Conservation (phyloP, 208 protist species). For the Wallacemonas sp. region DNA sequence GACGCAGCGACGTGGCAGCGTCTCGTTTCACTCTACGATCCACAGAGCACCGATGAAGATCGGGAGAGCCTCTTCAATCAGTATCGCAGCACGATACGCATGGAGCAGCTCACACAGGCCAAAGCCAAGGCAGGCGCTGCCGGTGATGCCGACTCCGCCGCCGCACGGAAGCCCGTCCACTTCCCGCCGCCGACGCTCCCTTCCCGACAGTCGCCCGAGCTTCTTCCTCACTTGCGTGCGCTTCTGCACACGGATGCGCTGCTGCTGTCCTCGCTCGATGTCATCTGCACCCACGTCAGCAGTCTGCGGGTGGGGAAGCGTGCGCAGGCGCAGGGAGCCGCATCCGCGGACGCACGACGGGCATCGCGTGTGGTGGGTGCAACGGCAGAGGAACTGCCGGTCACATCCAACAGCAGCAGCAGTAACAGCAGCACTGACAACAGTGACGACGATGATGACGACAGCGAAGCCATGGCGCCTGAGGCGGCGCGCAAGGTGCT, state of each 20-base stretch:
- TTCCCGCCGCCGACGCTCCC: conserved; percentile 10
- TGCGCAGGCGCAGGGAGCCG: background rate
- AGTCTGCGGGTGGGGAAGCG: background rate
- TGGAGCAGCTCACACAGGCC: conserved; percentile 12
- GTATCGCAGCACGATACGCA: conserved; percentile 28
- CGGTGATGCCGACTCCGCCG: background rate
- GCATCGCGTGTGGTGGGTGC: background rate
- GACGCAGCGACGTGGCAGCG: conserved; percentile 42
- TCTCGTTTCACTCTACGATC: conserved; percentile 54
- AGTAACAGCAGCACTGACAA: background rate
- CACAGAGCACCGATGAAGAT: conserved; percentile 30
- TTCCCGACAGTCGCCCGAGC: conserved; percentile 19
- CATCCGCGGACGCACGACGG: background rate
- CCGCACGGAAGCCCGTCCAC: conserved; percentile 2
- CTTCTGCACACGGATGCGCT: conserved; percentile 78
- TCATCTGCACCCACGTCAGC: background rate
- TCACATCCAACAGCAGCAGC: background rate
- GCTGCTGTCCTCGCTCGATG: conserved; percentile 25
- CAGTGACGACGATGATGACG: conserved; percentile 19
- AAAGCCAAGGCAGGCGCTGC: background rate
- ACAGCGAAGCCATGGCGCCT: background rate
- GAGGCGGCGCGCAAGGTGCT: background rate
- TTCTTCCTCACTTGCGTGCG: conserved; percentile 47
- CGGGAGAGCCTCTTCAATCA: conserved; percentile 31
- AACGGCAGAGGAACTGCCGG: background rate